These are phyloP conservation scores for Xylaria flabelliformis DNA, from an alignment of 495 filamentous ascomycete species.

Conservation along the genomic window DNA sequence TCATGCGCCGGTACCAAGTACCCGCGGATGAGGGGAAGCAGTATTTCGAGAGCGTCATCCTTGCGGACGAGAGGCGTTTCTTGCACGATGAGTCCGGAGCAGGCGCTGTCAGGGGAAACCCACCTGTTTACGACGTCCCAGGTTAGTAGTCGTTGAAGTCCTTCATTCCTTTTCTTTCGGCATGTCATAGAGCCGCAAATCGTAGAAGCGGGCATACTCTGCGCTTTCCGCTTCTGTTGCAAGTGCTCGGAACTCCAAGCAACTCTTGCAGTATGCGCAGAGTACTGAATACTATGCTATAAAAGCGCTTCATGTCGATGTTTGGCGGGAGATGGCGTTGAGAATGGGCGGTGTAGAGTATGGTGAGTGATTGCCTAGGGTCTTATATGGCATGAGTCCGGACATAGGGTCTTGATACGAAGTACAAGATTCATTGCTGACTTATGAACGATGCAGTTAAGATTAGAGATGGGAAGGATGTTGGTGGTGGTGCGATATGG, in stretches of 20 bases:
- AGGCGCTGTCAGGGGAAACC: constrained; percentile 10
- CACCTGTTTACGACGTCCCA: constrained; percentile 24
- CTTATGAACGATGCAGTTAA: constrained; percentile 1
- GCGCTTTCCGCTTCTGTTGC: background rate
- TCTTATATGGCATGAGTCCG: background rate
- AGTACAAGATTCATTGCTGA: background rate
- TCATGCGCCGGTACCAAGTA: constrained; percentile 16
- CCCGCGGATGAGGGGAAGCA: background rate
- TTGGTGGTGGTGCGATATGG: constrained; percentile 6
- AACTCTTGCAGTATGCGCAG: background rate
- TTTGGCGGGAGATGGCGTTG: constrained; percentile 27
- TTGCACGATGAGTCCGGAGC: constrained; percentile 28
- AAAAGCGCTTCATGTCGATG: constrained; percentile 2
- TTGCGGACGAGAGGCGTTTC: constrained; percentile 26
- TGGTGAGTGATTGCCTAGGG: background rate
- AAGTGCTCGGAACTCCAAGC: background rate
- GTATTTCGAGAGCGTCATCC: constrained; percentile 14
- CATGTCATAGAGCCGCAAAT: background rate
- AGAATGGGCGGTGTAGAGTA: constrained; percentile 18
- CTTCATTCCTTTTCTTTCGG: background rate
- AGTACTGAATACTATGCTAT: background rate
- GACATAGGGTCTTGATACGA: background rate
- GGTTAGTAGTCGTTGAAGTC: background rate
- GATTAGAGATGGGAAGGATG: constrained; percentile 16
- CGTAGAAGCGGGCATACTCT: background rate